Percentiles rank a stretch among this genome's conserved stretches.
These are phyloP conservation scores for Thozetella sp. DNA, from an alignment of 495 filamentous ascomycete genomes.

Conservation along the genomic window DNA sequence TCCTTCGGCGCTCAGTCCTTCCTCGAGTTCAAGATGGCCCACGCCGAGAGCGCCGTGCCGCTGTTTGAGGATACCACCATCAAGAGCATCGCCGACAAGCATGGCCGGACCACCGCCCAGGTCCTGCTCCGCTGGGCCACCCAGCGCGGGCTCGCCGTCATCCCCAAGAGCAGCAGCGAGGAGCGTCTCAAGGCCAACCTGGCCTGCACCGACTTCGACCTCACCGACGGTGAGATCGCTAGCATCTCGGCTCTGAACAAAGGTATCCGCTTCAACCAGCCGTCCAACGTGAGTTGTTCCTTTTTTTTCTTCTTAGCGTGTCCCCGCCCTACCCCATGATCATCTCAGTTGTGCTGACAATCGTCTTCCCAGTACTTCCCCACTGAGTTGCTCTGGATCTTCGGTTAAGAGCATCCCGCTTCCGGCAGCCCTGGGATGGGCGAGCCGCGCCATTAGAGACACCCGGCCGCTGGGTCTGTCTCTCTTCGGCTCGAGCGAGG, in stretches of 20 bases:
- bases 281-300: conserved; percentile 60
- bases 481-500: too few relatives aligned
- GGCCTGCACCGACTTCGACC: conserved; percentile 67
- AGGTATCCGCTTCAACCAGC: conserved; percentile 82
- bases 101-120: conserved; percentile 79
- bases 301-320: conserved; percentile 21
- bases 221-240: conserved; percentile 66
- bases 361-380: conserved; percentile 44
- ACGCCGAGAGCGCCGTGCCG: conserved; percentile 64
- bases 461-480: too few relatives aligned
- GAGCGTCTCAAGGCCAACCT: conserved; percentile 61
- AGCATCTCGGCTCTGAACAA: conserved; percentile 68
- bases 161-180: conserved; percentile 78
- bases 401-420: conserved; percentile 41
- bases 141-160: conserved; percentile 90
- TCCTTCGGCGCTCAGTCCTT: conserved; percentile 88
- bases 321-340: not conserved
- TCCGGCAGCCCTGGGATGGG: too few relatives aligned
- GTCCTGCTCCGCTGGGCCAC: conserved; percentile 90
- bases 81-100: conserved; percentile 66
- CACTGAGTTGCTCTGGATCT: conserved; percentile 53
- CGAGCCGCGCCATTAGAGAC: too few relatives aligned
- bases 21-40: conserved; percentile 75
- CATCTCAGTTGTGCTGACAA: conserved; percentile 4
- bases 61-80: conserved; percentile 73